Percentiles rank a stretch among this genome's conserved stretches.
Evolutionary conservation across 768 basidiomycete species (phyloP).

Genomic region (Psilocybe azurescens): DNA sequence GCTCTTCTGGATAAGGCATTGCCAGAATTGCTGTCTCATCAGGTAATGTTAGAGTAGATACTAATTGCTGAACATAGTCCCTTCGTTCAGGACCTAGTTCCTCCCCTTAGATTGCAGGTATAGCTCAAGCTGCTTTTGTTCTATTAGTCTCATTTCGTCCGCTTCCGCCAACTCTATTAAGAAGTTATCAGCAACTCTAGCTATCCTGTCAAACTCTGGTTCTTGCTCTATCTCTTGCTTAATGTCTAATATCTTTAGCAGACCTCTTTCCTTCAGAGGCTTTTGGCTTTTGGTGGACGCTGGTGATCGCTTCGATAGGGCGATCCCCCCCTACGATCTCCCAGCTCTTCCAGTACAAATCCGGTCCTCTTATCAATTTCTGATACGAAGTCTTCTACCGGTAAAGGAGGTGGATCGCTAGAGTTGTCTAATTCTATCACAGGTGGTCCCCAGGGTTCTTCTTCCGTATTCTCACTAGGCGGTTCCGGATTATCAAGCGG

Average conservation of each 20-base stretch:
- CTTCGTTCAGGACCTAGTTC: slow-evolving; percentile 10
- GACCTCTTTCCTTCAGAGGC: too few species aligned
- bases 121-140: slow-evolving; percentile 12
- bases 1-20: background rate
- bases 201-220: background rate
- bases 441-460: too few species aligned
- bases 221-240: background rate
- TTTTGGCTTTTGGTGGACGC: too few species aligned
- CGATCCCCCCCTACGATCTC: too few species aligned
- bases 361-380: background rate
- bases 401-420: too few species aligned
- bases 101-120: background rate
- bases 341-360: background rate
- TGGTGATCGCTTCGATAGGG: too few species aligned
- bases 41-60: background rate
- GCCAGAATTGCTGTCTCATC: background rate
- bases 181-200: background rate
- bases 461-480: too few species aligned
- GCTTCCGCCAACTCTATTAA: background rate
- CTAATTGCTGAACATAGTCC: slow-evolving; percentile 26
- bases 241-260: background rate
- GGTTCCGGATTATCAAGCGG: too few species aligned
- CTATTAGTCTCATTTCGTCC: slow-evolving; percentile 19
- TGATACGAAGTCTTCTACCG: background rate
- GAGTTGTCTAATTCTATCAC: too few species aligned